Evolutionary conservation across 1,284 basidiomycete species (phyloP).

Genomic region (Papiliotrema fonsecae): DNA sequence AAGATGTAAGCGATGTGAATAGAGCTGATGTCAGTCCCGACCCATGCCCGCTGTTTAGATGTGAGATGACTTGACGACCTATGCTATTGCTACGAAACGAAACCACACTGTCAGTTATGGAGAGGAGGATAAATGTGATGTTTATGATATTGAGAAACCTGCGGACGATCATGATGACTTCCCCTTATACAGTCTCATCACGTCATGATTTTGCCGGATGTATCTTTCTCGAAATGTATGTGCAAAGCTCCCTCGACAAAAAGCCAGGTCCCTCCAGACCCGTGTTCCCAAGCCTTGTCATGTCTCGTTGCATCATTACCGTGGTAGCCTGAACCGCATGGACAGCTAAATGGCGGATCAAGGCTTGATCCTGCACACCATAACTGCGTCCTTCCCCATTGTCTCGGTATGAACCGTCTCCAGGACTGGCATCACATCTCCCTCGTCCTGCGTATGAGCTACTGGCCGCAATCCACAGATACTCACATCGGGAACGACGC

Average conservation of each 20-base stretch:
- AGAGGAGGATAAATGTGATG: too few relatives aligned
- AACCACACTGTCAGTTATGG: neutral
- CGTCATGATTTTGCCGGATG: neutral
- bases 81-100: neutral
- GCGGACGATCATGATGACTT: neutral
- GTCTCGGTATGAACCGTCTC: conserved; percentile 35
- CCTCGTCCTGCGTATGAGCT: conserved; percentile 18
- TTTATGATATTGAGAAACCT: too few relatives aligned
- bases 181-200: neutral
- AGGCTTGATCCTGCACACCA: conserved; percentile 26
- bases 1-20: neutral
- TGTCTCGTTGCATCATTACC: too few relatives aligned
- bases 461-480: neutral
- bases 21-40: conserved; percentile 1
- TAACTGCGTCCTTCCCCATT: conserved; percentile 47
- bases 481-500: conserved; percentile 43
- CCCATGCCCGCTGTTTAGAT: conserved; percentile 1
- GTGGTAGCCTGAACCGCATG: too few relatives aligned
- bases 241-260: too few relatives aligned
- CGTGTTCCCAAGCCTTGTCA: too few relatives aligned
- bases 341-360: too few relatives aligned
- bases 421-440: conserved; percentile 29
- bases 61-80: neutral
- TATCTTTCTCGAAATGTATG: neutral
- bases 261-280: too few relatives aligned